Conservation (phyloP, 805 yeast genomes). For the Barnettozyma sp. region DNA sequence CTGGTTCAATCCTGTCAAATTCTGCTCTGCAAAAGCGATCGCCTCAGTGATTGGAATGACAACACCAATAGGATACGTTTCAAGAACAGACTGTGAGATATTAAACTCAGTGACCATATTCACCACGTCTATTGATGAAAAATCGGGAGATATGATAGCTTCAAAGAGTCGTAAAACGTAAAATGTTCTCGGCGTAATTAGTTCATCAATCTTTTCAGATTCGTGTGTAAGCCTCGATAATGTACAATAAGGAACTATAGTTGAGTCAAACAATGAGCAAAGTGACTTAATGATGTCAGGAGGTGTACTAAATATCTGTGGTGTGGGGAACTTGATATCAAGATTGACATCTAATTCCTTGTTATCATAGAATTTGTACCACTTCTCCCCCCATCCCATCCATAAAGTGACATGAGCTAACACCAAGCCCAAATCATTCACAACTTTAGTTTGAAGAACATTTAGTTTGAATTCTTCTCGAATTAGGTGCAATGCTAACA, state of each 20-base stretch:
- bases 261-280: slow-evolving; percentile 39
- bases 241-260: slow-evolving; percentile 48
- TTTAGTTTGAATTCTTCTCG: slow-evolving; percentile 70
- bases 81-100: slow-evolving; percentile 45
- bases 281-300: slow-evolving; percentile 55
- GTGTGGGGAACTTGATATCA: slow-evolving; percentile 32
- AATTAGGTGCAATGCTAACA: slow-evolving; percentile 64
- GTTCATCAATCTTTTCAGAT: slow-evolving; percentile 47
- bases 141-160: slow-evolving; percentile 46
- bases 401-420: slow-evolving; percentile 56
- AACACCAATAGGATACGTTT: slow-evolving; percentile 70
- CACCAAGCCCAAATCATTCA: slow-evolving; percentile 41
- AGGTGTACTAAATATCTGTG: slow-evolving; percentile 39
- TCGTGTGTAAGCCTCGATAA: slow-evolving; percentile 66
- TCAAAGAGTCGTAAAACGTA: slow-evolving; percentile 57
- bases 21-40: slow-evolving; percentile 45
- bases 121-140: slow-evolving; percentile 47
- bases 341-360: slow-evolving; percentile 31
- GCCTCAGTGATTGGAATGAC: slow-evolving; percentile 60
- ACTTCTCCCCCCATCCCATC: slow-evolving; percentile 68
- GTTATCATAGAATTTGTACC: slow-evolving; percentile 53
- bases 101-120: slow-evolving; percentile 54
- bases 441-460: slow-evolving; percentile 32
- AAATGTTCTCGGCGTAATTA: slow-evolving; percentile 61
- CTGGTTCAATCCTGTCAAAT: slow-evolving; percentile 43